Base-by-base conservation (phyloP, 352 stramenopile species). In the Globisporangium perplexum region DNA sequence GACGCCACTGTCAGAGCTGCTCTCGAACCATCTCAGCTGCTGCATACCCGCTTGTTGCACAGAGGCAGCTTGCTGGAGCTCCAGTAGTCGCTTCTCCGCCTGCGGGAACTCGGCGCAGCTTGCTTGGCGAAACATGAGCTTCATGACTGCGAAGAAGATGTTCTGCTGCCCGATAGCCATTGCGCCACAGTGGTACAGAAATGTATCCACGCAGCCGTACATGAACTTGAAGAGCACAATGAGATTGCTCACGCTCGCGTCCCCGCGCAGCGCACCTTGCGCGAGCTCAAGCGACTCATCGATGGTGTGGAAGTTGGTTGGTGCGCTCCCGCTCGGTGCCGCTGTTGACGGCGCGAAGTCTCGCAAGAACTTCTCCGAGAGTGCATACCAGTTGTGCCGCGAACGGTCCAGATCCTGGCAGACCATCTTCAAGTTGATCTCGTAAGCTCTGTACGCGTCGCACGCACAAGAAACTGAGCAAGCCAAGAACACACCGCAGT, bases 111-210 rank as follows among this genome's bases (percentile, higher is more conserved):
- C 83, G 10, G 78, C 72, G 50, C 65, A 73, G 41, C 59, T 68
- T 24, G 82, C 74, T 75, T 93, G 80, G 17, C 80, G 74, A 53
- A 93, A 93, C 57, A 93, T 66, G 17, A 86, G 52, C n/a, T 88
- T 63, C 56, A 91, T 74, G n/a, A 75, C 65, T 6, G 68, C 50
- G 36, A 87, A 79, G 62, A 93, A 93, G 10, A 88, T 66, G 62
- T 88, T 93, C 7, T 74, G 69, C 15, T 83, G 67, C 11, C 83
- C 83, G 42, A 88, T 90, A 14, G 83, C 80, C 79, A 93, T 88
- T 18, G 72, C 67, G 15, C 83, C 75, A 49, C 80, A 93, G 46
- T 91, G 57, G 49, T 81, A 90, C 7, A 93, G 60, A 47, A 93
- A 86, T 23, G 68, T 55, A 47, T 93, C 80, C 35, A 90, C 72